Percentiles rank a stretch among this genome's conserved stretches.
Conservation (phyloP, 768 basidiomycete species). For the Serendipita sp. region DNA sequence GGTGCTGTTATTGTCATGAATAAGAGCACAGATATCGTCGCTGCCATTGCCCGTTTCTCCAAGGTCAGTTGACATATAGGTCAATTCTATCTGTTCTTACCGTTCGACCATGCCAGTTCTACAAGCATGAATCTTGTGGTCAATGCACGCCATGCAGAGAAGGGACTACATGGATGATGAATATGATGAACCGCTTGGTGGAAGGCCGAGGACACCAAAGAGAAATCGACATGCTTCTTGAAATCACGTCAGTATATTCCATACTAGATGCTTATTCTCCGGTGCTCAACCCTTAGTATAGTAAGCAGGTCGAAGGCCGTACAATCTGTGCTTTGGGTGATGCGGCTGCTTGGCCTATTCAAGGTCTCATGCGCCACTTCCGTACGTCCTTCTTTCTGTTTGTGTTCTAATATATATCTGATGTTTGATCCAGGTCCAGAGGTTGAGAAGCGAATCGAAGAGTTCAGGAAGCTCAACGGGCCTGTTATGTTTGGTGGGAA, state of each 20-base stretch:
- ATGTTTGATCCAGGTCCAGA: constrained; percentile 35
- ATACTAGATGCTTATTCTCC: not conserved
- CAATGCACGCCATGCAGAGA: constrained; percentile 92
- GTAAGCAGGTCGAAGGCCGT: constrained; percentile 91
- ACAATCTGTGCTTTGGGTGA: constrained; percentile 96
- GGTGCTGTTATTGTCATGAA: constrained; percentile 99
- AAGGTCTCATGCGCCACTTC: constrained; percentile 96
- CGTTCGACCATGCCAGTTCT: constrained; percentile 38
- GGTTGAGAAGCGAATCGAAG: constrained; percentile 73
- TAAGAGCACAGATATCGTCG: constrained; percentile 87
- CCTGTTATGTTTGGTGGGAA: constrained; percentile 79
- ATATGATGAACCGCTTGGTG: constrained; percentile 97
- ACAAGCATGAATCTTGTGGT: constrained; percentile 97
- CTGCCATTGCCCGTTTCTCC: constrained; percentile 86
- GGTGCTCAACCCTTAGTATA: constrained; percentile 17
- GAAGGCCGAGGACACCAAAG: constrained; percentile 79
- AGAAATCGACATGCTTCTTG: constrained; percentile 96
- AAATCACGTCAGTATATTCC: constrained; percentile 52
- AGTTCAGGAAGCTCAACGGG: constrained; percentile 59
- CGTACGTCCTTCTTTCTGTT: constrained; percentile 20
- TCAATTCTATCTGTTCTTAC: not conserved
- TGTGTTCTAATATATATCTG: not conserved
- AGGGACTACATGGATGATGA: constrained; percentile 98
- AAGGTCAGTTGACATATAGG: constrained; percentile 25
- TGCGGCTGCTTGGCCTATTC: constrained; percentile 97